These are phyloP conservation scores for Amanita pseudoporphyria DNA, from an alignment of 768 basidiomycete species.

Conservation along the genomic window DNA sequence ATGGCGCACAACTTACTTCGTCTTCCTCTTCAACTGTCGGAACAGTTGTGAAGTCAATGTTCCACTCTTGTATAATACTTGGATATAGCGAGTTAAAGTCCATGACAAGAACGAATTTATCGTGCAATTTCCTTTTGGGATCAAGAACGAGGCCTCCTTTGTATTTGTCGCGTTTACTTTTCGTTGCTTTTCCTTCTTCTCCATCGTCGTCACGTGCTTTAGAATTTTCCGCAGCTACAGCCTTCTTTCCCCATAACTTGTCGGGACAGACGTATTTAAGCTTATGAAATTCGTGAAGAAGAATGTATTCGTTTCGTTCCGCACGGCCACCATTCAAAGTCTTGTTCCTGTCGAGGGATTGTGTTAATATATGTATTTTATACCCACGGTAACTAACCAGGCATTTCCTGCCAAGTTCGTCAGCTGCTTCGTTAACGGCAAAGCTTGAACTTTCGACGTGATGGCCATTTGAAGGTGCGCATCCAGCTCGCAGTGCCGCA, in stretches of 20 bases:
- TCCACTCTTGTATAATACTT: constrained; percentile 98
- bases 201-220: constrained; percentile 45
- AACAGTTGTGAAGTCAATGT: constrained; percentile 98
- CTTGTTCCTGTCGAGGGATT: constrained; percentile 63
- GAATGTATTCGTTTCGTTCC: constrained; percentile 97
- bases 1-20: constrained; percentile 26
- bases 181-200: constrained; percentile 49
- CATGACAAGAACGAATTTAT: constrained; percentile 97
- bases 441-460: constrained; percentile 83
- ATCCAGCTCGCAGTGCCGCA: constrained; percentile 91
- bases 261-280: constrained; percentile 96
- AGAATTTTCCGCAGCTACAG: constrained; percentile 33
- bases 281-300: constrained; percentile 94
- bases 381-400: constrained; percentile 47
- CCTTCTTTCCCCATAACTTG: constrained; percentile 80
- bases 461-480: constrained; percentile 98
- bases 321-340: constrained; percentile 96
- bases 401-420: constrained; percentile 96
- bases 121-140: constrained; percentile 93
- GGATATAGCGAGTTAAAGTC: constrained; percentile 99
- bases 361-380: neutral
- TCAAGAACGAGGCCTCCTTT: constrained; percentile 98
- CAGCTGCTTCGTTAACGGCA: constrained; percentile 87
- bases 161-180: constrained; percentile 86
- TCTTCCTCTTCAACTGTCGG: constrained; percentile 53